A percentile compares a stretch with the other conserved stretches of the same genome.
phyloP scores from a whole-genome alignment of 139 green algal genomes.

The Tetradesmus obliquus region DNA sequence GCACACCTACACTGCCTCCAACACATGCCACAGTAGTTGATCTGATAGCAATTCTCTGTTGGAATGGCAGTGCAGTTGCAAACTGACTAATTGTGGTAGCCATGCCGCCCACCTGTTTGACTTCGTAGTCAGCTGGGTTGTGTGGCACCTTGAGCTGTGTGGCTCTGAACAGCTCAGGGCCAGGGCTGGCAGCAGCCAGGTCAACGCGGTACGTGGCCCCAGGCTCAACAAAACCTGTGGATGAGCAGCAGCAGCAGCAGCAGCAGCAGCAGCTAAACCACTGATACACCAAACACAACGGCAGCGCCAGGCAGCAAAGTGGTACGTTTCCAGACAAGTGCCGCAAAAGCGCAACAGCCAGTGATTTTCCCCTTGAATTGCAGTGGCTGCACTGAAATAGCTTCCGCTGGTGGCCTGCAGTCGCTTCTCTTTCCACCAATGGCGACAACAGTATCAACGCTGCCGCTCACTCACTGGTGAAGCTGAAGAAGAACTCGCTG shows the following conservation, averaged over 20 bases:
- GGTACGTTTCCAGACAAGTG: no score
- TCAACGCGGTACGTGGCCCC: constrained; percentile 74
- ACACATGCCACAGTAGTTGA: no score
- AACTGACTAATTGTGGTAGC: no score
- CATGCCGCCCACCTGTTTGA: constrained; percentile 71
- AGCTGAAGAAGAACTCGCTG: constrained; percentile 85
- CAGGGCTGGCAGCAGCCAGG: constrained; percentile 37
- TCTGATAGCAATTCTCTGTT: no score
- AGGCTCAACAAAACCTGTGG: constrained; percentile 69
- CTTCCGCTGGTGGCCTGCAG: background rate
- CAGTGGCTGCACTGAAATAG: background rate
- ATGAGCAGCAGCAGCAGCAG: background rate
- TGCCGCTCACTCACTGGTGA: constrained; percentile 55
- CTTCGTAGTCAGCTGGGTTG: constrained; percentile 78
- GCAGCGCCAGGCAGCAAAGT: background rate
- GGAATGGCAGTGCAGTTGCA: no score
- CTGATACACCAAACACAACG: background rate
- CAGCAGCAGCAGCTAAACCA: background rate
- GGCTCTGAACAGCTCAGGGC: constrained; percentile 76
- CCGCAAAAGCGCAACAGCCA: background rate
- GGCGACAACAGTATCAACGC: background rate
- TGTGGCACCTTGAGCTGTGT: constrained; percentile 75
- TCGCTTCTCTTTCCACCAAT: background rate
- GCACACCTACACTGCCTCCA: no score
- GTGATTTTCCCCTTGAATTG: background rate